Evolutionary conservation across 805 yeast species (phyloP), one percentile per base, ranked within the genome.

Genomic region (Spathaspora hagerdaliae): DNA sequence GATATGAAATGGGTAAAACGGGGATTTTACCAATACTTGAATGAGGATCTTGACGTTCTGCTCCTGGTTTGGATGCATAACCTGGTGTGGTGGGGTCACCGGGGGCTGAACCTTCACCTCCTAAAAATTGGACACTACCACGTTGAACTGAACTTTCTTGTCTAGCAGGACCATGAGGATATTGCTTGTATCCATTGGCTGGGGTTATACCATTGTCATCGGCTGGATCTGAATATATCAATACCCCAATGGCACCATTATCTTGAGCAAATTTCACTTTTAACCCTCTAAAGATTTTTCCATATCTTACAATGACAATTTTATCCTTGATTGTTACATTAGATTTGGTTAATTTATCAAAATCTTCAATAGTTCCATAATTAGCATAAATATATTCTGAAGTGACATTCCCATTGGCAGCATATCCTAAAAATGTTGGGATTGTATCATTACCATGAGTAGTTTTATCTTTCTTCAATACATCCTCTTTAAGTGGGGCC

Each of bases 31-130:
- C 67, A 46, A 68, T 72, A 34, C 70, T 63, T 36, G 52, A 41
- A 47, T 59, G 53, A 6, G 73, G 73, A 44, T 64, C 69, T 45
- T 57, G 39, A 45, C 73, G 63, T 27, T 58, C 67, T 19, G 51
- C 66, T 29, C 65, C 72, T 5, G 67, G 66, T 29, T 75, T 76
- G 19, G 86, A 78, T 1, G 87, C 75, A 65, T 78, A 79, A 3
- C 87, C 88, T 7, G 88, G 87, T 2, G 90, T 83, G 0, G 90
- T 81, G 32, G 91, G 91, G 57, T 85, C 92, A 10, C 91, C 91
- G 0, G 90, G 88, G 42, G 73, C 71, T 31, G 67, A 56, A 7
- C 71, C 73, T 5, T 56, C 51, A n/a, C 77, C 78, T 3, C 81
- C 75, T 45, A 81, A 69, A 49, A 69, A 80, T 48, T 73, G 79